Conservation (phyloP, 1,284 basidiomycete genomes). For the Schizopora paradoxa region DNA sequence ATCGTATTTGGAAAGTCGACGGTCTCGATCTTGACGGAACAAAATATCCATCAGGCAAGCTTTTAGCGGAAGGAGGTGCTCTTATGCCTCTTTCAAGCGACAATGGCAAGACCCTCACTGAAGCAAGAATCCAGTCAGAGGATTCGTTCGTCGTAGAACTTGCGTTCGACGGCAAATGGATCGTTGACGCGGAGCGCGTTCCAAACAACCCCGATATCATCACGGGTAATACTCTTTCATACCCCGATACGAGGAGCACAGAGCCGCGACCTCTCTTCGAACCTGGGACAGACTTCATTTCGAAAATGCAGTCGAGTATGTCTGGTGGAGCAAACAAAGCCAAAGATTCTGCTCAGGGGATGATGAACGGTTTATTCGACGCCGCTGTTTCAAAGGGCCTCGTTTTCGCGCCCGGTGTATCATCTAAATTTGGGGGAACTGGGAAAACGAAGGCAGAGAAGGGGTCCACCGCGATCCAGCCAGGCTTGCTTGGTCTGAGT, state of each 20-base stretch:
- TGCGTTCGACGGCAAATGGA: conserved; percentile 47
- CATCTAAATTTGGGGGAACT: too few species aligned
- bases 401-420: too few species aligned
- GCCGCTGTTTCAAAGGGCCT: too few species aligned
- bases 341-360: too few species aligned
- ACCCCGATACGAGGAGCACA: conserved; percentile 18
- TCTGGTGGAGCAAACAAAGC: too few species aligned
- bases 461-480: too few species aligned
- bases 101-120: conserved; percentile 45
- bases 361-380: too few species aligned
- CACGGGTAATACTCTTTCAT: conserved; percentile 1
- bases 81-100: conserved; percentile 28
- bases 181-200: conserved; percentile 29
- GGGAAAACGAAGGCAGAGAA: too few species aligned
- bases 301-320: conserved; percentile 19
- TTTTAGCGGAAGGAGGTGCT: conserved; percentile 35
- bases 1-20: conserved; percentile 57
- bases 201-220: conserved; percentile 1
- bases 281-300: conserved; percentile 54
- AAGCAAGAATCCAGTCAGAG: conserved; percentile 49
- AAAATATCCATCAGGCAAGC: conserved; percentile 35
- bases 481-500: too few species aligned
- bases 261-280: conserved; percentile 47
- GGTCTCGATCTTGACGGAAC: conserved; percentile 34
- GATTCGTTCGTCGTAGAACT: conserved; percentile 68